phyloP scores from a whole-genome alignment of 495 filamentous ascomycete species.

The Parmelia sp. region DNA sequence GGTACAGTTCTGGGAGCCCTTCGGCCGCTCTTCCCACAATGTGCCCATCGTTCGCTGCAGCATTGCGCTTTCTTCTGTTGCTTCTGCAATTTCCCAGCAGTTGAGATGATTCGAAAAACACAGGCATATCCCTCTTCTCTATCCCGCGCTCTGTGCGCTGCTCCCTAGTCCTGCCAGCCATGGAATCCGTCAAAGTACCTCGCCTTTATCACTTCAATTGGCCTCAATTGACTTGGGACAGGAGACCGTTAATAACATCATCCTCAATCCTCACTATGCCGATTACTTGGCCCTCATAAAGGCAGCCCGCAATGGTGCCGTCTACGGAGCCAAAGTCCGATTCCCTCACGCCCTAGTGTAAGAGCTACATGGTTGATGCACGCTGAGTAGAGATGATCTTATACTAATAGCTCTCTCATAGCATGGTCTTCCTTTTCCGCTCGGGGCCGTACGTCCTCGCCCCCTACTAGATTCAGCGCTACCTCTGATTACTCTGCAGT shows the following conservation, averaged over 20 bases:
- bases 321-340: slow-evolving; percentile 96
- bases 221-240: slow-evolving; percentile 4
- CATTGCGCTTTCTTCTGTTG: neutral
- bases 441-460: slow-evolving; percentile 62
- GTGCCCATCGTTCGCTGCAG: neutral
- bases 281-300: slow-evolving; percentile 79
- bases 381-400: slow-evolving; percentile 9
- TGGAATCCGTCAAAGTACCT: slow-evolving; percentile 21
- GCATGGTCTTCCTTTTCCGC: slow-evolving; percentile 93
- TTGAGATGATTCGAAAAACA: slow-evolving; percentile 8
- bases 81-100: neutral
- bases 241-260: slow-evolving; percentile 45
- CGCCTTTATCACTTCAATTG: neutral
- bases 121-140: neutral
- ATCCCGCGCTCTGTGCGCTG: slow-evolving; percentile 4
- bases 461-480: neutral
- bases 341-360: slow-evolving; percentile 97
- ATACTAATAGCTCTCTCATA: slow-evolving; percentile 29
- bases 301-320: slow-evolving; percentile 88
- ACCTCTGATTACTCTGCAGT: slow-evolving; percentile 32
- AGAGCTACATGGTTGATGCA: slow-evolving; percentile 21
- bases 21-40: neutral
- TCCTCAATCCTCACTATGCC: slow-evolving; percentile 77
- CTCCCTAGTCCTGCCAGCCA: slow-evolving; percentile 7
- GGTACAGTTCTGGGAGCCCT: neutral